phyloP scores from a whole-genome alignment of 306 rosid genomes.

The Malus asiatica region DNA sequence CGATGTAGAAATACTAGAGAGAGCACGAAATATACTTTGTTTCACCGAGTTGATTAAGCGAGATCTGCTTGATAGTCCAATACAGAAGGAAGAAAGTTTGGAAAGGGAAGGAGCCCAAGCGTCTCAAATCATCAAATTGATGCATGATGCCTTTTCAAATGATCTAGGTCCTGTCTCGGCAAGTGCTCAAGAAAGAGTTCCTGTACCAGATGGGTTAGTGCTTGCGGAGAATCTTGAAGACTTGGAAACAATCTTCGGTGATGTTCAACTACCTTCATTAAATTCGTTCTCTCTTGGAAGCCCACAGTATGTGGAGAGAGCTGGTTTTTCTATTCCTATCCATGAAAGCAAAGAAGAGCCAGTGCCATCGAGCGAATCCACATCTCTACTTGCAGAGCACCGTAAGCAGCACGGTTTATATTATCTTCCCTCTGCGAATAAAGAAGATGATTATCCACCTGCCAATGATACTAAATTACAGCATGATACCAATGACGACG shows the following conservation, averaged over 20 bases:
- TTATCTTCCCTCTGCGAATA: constrained; percentile 77
- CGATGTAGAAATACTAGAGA: constrained; percentile 79
- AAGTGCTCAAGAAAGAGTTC: constrained; percentile 74
- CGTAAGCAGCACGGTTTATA: constrained; percentile 85
- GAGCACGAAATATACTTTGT: constrained; percentile 58
- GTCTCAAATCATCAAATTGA: constrained; percentile 33
- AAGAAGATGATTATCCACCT: constrained; percentile 68
- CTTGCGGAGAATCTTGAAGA: constrained; percentile 70
- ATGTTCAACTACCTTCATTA: constrained; percentile 42
- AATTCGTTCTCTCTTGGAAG: constrained; percentile 36
- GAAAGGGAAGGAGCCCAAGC: constrained; percentile 32
- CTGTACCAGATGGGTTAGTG: constrained; percentile 68
- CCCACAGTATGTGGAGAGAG: constrained; percentile 23
- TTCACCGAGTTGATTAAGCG: constrained; percentile 53
- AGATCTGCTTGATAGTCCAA: constrained; percentile 29
- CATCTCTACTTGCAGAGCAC: constrained; percentile 71
- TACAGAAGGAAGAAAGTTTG: constrained; percentile 26
- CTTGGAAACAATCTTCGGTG: constrained; percentile 52
- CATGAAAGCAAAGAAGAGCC: constrained; percentile 39
- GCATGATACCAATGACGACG: constrained; percentile 32
- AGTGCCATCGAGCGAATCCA: constrained; percentile 50
- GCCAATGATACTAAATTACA: constrained; percentile 56
- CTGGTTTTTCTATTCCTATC: constrained; percentile 31
- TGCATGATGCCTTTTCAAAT: constrained; percentile 43
- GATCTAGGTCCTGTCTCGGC: constrained; percentile 79